phyloP scores from a whole-genome alignment of 2,329 filamentous ascomycete species.

The Colletotrichum cordylinicola region DNA sequence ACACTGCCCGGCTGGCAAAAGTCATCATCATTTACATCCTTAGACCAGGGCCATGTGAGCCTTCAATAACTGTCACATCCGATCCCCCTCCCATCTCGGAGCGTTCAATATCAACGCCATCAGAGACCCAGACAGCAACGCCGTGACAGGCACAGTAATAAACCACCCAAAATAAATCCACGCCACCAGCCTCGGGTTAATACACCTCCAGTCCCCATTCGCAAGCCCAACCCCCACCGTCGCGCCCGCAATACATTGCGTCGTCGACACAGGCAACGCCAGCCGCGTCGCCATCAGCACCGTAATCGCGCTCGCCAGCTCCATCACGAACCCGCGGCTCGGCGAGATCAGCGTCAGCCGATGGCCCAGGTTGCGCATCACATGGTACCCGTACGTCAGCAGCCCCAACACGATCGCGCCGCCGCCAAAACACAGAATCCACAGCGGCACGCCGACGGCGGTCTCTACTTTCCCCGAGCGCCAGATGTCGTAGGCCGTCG shows the following conservation, averaged over 20 bases:
- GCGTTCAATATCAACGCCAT: slow-evolving; percentile 63
- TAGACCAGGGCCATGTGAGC: background rate
- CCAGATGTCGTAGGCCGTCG: slow-evolving; percentile 58
- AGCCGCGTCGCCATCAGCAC: slow-evolving; percentile 60
- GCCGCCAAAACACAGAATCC: slow-evolving; percentile 56
- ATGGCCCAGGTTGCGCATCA: slow-evolving; percentile 64
- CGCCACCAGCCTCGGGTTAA: slow-evolving; percentile 53
- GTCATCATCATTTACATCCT: no score
- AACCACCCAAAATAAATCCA: slow-evolving; percentile 57
- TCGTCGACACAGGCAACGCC: slow-evolving; percentile 52
- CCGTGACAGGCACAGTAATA: slow-evolving; percentile 56
- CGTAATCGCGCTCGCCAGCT: slow-evolving; percentile 56
- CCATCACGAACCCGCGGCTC: slow-evolving; percentile 56
- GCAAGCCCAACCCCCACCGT: slow-evolving; percentile 58
- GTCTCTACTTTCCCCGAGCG: slow-evolving; percentile 41
- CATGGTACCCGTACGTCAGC: slow-evolving; percentile 68
- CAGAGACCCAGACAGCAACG: slow-evolving; percentile 53
- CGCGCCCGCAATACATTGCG: slow-evolving; percentile 58
- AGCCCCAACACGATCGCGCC: slow-evolving; percentile 60
- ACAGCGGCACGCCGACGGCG: slow-evolving; percentile 49
- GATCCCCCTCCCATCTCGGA: slow-evolving; percentile 38
- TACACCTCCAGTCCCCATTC: slow-evolving; percentile 53
- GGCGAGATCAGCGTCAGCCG: slow-evolving; percentile 61
- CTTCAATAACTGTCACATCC: background rate
- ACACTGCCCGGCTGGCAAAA: no score